Evolutionary conservation across 495 filamentous ascomycete species (phyloP).

Genomic region (Aspergillus affinis): DNA sequence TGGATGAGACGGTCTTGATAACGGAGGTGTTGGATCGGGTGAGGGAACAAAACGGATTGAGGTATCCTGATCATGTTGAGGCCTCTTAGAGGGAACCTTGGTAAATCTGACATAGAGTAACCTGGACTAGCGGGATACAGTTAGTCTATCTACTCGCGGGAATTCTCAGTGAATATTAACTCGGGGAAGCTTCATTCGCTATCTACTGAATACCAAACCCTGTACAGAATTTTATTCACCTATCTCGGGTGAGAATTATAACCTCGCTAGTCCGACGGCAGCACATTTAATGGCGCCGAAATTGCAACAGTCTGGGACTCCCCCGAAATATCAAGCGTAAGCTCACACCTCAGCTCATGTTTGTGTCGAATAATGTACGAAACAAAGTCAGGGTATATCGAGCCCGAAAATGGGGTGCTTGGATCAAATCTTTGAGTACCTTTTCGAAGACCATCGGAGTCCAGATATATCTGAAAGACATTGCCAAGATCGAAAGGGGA

Average conservation of each 20-base stretch:
- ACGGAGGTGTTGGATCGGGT: slow-evolving; percentile 79
- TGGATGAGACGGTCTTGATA: slow-evolving; percentile 71
- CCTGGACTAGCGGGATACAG: too few species aligned
- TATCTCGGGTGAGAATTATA: too few species aligned
- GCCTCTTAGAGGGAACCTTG: too few species aligned
- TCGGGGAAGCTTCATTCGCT: too few species aligned
- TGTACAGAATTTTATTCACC: too few species aligned
- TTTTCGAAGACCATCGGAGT: neutral
- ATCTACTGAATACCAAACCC: too few species aligned
- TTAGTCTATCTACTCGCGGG: too few species aligned
- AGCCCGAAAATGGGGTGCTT: neutral
- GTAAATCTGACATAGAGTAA: too few species aligned
- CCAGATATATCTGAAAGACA: neutral
- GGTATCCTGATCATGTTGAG: slow-evolving; percentile 10
- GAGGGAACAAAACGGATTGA: slow-evolving; percentile 1
- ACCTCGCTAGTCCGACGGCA: neutral
- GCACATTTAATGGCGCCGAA: neutral
- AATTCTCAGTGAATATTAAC: too few species aligned
- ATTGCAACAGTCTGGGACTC: neutral
- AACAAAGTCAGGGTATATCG: neutral
- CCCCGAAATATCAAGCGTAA: neutral
- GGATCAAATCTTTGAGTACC: neutral
- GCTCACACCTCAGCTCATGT: neutral
- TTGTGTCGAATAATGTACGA: neutral
- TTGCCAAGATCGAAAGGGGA: neutral